Evolutionary conservation across 768 basidiomycete genomes (phyloP), one percentile per base, ranked within the genome.

Genomic region (Hydnomerulius pinastri): DNA sequence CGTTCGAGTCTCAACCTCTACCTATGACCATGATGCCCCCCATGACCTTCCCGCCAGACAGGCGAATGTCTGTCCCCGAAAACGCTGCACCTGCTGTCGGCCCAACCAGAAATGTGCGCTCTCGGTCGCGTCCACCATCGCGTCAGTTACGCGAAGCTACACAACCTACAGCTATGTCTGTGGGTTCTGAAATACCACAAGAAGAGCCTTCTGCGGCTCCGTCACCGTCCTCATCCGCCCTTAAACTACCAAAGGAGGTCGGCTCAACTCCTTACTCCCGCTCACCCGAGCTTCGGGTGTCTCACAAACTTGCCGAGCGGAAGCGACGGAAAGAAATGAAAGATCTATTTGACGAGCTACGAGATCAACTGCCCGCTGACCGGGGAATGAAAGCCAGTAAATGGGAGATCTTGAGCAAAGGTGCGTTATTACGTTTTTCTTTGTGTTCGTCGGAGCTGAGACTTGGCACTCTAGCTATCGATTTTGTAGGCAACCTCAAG

Each of bases 321-420:
- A 98, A 98, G 71, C 74, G 97, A 59, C 79, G 97, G 70, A 98
- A 96, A 71, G 97, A 99, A 73, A 99, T 99, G 97, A 97, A 97
- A 67, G 95, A 98, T 52, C 69, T 99, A 37, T 98, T 98, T 64
- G 97, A 99, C 59, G 97, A 99, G 67, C 73, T 99, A 55, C 81
- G 93, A 50, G 95, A 97, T 68, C 85, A 91, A 61, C 74, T 99
- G 21, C 97, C 97, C 1, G 87, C 87, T 44, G 93, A 93, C 73
- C 82, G 89, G 45, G 93, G 88, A 36, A 90, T 94, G 85, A 98
- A 98, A 66, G 89, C 92, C 17, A 94, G 91, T 73, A 99, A 99
- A 73, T 98, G 96, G 97, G 97, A 99, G 74, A 98, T 98, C 54
- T 72, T 99, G 28, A 95, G 87, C 71, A 96, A 97, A 85, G 91